Percentiles rank a stretch among this genome's conserved stretches.
Evolutionary conservation across 257 asterid species (phyloP).

Genomic region (Capsicum chinense): DNA sequence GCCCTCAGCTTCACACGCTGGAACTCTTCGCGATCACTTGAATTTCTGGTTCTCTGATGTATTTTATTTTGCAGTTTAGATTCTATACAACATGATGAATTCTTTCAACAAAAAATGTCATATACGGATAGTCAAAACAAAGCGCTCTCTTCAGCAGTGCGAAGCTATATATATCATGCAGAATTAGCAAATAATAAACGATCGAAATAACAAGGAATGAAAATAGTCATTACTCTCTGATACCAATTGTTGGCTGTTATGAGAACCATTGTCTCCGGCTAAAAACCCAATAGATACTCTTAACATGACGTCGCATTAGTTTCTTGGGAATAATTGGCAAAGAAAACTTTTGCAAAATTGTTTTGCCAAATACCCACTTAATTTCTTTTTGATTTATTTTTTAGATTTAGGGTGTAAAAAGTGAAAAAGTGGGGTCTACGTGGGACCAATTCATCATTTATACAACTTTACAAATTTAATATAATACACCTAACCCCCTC

Average conservation of each 20-base stretch:
- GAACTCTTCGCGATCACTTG: slow-evolving; percentile 43
- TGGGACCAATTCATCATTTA: no score
- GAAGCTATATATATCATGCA: neutral
- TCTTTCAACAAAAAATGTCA: neutral
- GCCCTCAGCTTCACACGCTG: slow-evolving; percentile 37
- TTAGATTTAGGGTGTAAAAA: no score
- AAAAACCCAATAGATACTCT: no score
- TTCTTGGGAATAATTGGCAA: no score
- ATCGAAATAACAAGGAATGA: neutral
- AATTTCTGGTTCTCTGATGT: slow-evolving; percentile 37
- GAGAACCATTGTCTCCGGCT: neutral
- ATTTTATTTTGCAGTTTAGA: slow-evolving; percentile 27
- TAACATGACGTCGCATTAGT: no score
- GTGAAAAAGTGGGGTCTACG: no score
- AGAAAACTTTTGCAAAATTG: no score
- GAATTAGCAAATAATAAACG: neutral
- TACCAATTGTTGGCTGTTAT: neutral
- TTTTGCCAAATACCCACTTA: no score
- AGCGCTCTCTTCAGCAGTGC: neutral
- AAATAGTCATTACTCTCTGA: neutral
- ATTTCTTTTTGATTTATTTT: no score
- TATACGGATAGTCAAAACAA: neutral
- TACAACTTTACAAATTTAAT: no score
- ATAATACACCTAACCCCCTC: no score
- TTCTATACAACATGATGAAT: slow-evolving; percentile 23